phyloP scores from a whole-genome alignment of 148 eudicot genomes.

The Polygonum aviculare region DNA sequence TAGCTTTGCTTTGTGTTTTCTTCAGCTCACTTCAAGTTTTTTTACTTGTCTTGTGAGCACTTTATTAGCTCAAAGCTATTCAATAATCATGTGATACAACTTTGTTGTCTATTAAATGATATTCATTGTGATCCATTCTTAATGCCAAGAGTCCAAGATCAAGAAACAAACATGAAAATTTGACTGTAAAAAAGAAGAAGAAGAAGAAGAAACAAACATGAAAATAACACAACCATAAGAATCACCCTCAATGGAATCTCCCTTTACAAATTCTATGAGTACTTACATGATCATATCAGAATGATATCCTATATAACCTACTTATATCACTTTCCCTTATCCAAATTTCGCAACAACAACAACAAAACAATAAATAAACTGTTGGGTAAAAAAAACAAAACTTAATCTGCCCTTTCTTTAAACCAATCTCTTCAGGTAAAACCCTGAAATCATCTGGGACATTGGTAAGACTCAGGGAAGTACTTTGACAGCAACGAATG shows the following conservation, averaged over 20 bases:
- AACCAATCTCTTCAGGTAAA: slow-evolving; percentile 1
- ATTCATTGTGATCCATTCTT: no score
- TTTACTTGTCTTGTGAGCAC: no score
- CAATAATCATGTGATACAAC: no score
- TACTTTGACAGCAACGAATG: slow-evolving; percentile 43
- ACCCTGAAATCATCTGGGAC: not conserved
- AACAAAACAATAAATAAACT: not conserved
- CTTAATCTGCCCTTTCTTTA: not conserved
- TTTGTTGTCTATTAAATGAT: no score
- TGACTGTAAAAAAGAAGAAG: no score
- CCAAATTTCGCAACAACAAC: not conserved
- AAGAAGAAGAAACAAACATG: no score
- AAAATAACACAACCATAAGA: not conserved
- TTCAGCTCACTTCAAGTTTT: not conserved
- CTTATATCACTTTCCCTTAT: not conserved
- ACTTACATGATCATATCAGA: slow-evolving; percentile 4
- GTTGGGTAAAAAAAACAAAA: not conserved
- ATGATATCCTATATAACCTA: not conserved
- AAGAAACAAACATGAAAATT: no score
- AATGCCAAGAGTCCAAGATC: no score
- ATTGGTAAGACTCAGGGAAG: slow-evolving; percentile 56
- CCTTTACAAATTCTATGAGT: not conserved
- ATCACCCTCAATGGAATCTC: not conserved
- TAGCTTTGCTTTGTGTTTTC: not conserved
- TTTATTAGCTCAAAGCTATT: no score